phyloP scores from a whole-genome alignment of 2,329 filamentous ascomycete genomes.

The Leptographium wingfieldii region DNA sequence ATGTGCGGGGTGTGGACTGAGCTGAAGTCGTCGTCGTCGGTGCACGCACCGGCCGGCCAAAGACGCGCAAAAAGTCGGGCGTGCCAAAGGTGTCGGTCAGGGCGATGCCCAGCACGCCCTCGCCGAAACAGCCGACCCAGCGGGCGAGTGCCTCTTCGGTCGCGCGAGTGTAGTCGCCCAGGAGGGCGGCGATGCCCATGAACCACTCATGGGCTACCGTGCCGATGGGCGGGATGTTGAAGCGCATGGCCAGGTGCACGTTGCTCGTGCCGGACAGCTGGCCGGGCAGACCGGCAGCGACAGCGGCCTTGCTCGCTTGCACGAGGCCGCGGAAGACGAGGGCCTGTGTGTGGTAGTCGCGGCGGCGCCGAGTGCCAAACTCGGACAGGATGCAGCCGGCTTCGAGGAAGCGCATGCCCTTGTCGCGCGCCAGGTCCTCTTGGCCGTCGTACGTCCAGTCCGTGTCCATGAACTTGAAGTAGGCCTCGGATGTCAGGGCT shows the following conservation, averaged over 20 bases:
- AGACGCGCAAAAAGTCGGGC: slow-evolving; percentile 72
- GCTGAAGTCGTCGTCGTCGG: slow-evolving; percentile 19
- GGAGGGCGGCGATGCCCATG: slow-evolving; percentile 93
- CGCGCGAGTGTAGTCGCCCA: slow-evolving; percentile 69
- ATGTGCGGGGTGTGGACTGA: slow-evolving; percentile 33
- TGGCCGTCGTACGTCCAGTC: slow-evolving; percentile 88
- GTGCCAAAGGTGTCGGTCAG: slow-evolving; percentile 96
- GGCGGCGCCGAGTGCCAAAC: slow-evolving; percentile 77
- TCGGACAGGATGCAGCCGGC: slow-evolving; percentile 84
- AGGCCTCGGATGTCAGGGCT: slow-evolving; percentile 85
- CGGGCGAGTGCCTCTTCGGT: slow-evolving; percentile 75
- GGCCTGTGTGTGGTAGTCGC: slow-evolving; percentile 92
- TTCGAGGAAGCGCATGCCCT: slow-evolving; percentile 66
- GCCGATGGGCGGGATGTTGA: slow-evolving; percentile 70
- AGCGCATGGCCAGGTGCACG: slow-evolving; percentile 92
- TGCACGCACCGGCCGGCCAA: slow-evolving; percentile 50
- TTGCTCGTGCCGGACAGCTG: slow-evolving; percentile 85
- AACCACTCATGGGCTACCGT: slow-evolving; percentile 97
- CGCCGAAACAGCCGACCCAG: slow-evolving; percentile 86
- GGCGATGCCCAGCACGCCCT: slow-evolving; percentile 71
- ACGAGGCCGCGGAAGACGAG: slow-evolving; percentile 80
- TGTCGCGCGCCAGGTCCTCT: slow-evolving; percentile 70
- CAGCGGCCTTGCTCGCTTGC: slow-evolving; percentile 60
- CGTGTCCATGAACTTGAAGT: slow-evolving; percentile 90
- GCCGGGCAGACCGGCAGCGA: slow-evolving; percentile 52